Evolutionary conservation across 768 basidiomycete species (phyloP), one percentile per base, ranked within the genome.

Genomic region (Gymnopilus junonius): DNA sequence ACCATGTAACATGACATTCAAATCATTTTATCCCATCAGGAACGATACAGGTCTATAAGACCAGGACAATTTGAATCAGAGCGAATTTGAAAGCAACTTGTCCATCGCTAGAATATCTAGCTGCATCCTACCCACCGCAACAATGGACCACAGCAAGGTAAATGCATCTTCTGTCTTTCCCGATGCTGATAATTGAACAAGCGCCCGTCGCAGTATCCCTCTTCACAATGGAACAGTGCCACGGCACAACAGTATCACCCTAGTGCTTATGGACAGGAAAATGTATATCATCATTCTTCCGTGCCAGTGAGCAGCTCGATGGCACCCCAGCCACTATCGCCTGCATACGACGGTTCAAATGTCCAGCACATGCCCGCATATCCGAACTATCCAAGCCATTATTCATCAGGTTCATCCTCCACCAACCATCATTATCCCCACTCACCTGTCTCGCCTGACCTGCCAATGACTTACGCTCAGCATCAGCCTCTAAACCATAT

Each of bases 191-290:
- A 58, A 56, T 61, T 62, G 59, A 54, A 65, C 58, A 65, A 69
- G 68, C 69, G 67, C 69, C 40, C 72, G 66, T 59, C 21, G 34
- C 65, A 82, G 69, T 74, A 74, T 67, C 61, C 68, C 67, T 66
- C 79, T 56, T 63, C 76, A 48, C 75, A 81, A 43, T 83, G 81
- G 79, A 75, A 67, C 64, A 63, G 66, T 45, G 66, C 59, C 42
- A 64, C 71, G 45, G 40, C 63, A 39, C 75, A 77, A 54, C 75
- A 76, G 60, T 77, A 77, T 66, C 68, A 73, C 55, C 55, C 66
- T 55, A 68, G 69, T 63, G 57, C 71, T 56, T 75, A 76, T 56
- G 61, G 74, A 4, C 39, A 42, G 17, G 61, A 74, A 35, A 68
- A 64, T 42, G 64, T 65, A 8, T 74, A 72, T 67, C 71, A 72